Conservation (phyloP, 176 grass and related monocot species). For the Musa troglodytarum region DNA sequence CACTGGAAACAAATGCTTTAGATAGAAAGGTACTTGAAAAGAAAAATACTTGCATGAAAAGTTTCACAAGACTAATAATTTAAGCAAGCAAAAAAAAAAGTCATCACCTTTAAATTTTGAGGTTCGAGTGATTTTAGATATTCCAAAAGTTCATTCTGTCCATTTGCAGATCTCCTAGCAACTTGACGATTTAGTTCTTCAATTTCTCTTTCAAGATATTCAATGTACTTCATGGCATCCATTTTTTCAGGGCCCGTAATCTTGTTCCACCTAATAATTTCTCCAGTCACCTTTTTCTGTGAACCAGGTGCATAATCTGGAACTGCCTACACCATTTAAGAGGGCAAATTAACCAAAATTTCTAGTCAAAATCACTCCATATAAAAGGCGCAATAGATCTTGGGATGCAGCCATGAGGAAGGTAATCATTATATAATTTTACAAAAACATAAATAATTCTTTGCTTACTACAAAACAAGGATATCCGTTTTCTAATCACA, state of each 20-base stretch:
- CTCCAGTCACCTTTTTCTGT: constrained; percentile 75
- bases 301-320: constrained; percentile 73
- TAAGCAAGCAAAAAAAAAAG: background rate
- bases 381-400: background rate
- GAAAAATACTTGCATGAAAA: background rate
- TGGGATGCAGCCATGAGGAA: background rate
- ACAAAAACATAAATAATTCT: too few relatives aligned
- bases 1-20: background rate
- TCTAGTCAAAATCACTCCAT: background rate
- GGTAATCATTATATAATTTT: background rate
- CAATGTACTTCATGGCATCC: constrained; percentile 83
- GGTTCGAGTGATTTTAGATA: constrained; percentile 84
- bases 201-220: constrained; percentile 86
- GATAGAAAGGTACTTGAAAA: background rate
- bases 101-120: constrained; percentile 79
- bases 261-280: constrained; percentile 97
- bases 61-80: background rate
- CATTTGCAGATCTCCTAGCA: constrained; percentile 45
- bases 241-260: constrained; percentile 84
- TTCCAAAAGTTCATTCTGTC: constrained; percentile 80
- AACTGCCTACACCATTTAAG: constrained; percentile 35
- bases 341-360: background rate
- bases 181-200: constrained; percentile 78
- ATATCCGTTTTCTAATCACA: background rate
- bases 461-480: too few relatives aligned